Evolutionary conservation across 441 rosid genomes (phyloP), one percentile per base, ranked within the genome.

Genomic region (Raphanus hybrid): DNA sequence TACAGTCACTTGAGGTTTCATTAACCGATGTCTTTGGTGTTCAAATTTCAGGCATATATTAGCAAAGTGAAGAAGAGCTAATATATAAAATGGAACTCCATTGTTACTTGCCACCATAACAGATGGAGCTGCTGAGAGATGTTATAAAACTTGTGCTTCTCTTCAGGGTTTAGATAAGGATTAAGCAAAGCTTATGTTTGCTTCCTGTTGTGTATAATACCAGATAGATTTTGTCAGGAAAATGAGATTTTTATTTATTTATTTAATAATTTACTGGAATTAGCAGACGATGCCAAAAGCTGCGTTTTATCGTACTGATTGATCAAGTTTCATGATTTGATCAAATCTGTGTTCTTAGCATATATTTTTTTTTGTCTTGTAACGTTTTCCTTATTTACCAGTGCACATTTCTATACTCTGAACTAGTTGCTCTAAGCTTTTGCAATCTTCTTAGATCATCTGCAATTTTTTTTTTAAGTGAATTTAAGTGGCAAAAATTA

Each of bases 1-100:
- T 58, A 50, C 57, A 68, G 9, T 66, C 71, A 41, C 11, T 37
- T 76, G 15, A 52, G 71, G 14, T 55, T 43, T 66, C 9, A 3
- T 34, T 34, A 65, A 65, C 45, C 35, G 32, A 26, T 18, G 5
- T 1, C 18, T 6, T 9, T 64, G 23, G 4, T 52, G 4, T 52
- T 11, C 15, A 59, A 71, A 73, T 78, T 71, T 39, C 75, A 78
- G 78, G 81, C 78, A 18, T 78, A 78, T 18, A 29, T 73, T 54
- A 73, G 74, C 78, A 78, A 78, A 78, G 66, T 62, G 7, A 78
- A 68, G 67, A 73, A 78, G 74, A 78, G 78, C 78, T 78, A 63
- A 62, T 3, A 52, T 20, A 20, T 12, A 41, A 67, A 20, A 16
- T 66, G 70, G 32, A 62, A 37, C 50, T 66, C n/a, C 14, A 37